Percentiles rank a stretch among this genome's conserved stretches.
phyloP scores from a whole-genome alignment of 768 basidiomycete species.

The Termitomyces sp. region DNA sequence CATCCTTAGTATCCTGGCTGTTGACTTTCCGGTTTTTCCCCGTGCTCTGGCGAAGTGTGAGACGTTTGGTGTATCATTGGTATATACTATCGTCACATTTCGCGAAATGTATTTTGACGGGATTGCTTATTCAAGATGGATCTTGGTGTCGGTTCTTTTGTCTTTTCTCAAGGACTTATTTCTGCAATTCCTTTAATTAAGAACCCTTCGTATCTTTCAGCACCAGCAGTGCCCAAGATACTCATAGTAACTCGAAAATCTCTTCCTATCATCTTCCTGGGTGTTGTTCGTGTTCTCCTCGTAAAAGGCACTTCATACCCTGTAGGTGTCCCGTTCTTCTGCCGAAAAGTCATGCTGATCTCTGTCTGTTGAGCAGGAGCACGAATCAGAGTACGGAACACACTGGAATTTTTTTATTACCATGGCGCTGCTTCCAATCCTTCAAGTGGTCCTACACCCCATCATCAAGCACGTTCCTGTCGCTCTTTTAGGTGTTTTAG shows the following conservation, averaged over 20 bases:
- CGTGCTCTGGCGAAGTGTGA: slow-evolving; percentile 88
- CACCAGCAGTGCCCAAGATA: slow-evolving; percentile 48
- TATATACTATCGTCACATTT: slow-evolving; percentile 28
- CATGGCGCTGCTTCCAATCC: slow-evolving; percentile 69
- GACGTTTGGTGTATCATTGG: slow-evolving; percentile 91
- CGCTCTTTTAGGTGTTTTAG: slow-evolving; percentile 53
- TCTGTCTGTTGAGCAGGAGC: slow-evolving; percentile 52
- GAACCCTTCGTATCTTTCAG: slow-evolving; percentile 46
- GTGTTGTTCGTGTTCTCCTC: slow-evolving; percentile 69
- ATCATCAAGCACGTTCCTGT: slow-evolving; percentile 53
- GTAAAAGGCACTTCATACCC: slow-evolving; percentile 96
- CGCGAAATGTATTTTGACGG: slow-evolving; percentile 5
- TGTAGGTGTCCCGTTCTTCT: slow-evolving; percentile 31
- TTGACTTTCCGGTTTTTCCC: slow-evolving; percentile 93
- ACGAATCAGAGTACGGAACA: slow-evolving; percentile 90
- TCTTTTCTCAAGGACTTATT: slow-evolving; percentile 91
- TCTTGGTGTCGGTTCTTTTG: slow-evolving; percentile 93
- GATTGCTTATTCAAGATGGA: slow-evolving; percentile 70
- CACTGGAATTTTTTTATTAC: slow-evolving; percentile 99
- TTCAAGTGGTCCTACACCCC: slow-evolving; percentile 68
- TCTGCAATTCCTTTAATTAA: slow-evolving; percentile 81
- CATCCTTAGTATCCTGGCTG: slow-evolving; percentile 84
- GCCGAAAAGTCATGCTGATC: neutral
- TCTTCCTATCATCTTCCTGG: slow-evolving; percentile 65
- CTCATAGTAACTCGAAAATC: slow-evolving; percentile 46